Evolutionary conservation across 2,329 filamentous ascomycete genomes (phyloP).

Genomic region (Aspergillus piperis): DNA sequence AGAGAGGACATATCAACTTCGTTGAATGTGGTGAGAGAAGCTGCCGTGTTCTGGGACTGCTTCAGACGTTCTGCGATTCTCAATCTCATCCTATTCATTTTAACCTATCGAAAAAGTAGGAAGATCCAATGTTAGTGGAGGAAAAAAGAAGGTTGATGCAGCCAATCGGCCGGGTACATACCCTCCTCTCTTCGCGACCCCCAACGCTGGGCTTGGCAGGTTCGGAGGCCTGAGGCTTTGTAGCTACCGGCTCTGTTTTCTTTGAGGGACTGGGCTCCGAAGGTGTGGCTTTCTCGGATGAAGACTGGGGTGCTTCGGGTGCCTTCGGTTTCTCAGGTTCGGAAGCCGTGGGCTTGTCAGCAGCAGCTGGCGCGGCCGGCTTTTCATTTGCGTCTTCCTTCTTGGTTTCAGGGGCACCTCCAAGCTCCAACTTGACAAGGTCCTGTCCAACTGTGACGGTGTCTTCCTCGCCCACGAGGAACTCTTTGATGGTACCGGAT

Average conservation of each 20-base stretch:
- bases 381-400: conserved; percentile 59
- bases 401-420: conserved; percentile 61
- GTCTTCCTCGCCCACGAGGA: conserved; percentile 89
- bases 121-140: conserved; percentile 5
- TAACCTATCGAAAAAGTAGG: conserved; percentile 63
- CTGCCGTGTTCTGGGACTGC: conserved; percentile 98
- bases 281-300: conserved; percentile 44
- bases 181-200: conserved; percentile 82
- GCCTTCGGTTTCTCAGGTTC: conserved; percentile 32
- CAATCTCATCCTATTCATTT: conserved; percentile 99
- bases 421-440: conserved; percentile 80
- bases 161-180: conserved; percentile 52
- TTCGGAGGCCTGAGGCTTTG: conserved; percentile 23
- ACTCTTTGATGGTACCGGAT: conserved; percentile 86
- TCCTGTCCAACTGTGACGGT: conserved; percentile 95
- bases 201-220: conserved; percentile 54
- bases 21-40: conserved; percentile 96
- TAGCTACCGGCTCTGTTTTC: conserved; percentile 22
- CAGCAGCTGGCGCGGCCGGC: conserved; percentile 61
- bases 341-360: conserved; percentile 43
- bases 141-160: background rate
- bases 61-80: conserved; percentile 97
- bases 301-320: conserved; percentile 36
- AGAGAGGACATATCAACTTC: conserved; percentile 98
- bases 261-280: conserved; percentile 31